Evolutionary conservation across 2,329 filamentous ascomycete species (phyloP), one percentile per base, ranked within the genome.

Genomic region (Amesomyces nigricolor): DNA sequence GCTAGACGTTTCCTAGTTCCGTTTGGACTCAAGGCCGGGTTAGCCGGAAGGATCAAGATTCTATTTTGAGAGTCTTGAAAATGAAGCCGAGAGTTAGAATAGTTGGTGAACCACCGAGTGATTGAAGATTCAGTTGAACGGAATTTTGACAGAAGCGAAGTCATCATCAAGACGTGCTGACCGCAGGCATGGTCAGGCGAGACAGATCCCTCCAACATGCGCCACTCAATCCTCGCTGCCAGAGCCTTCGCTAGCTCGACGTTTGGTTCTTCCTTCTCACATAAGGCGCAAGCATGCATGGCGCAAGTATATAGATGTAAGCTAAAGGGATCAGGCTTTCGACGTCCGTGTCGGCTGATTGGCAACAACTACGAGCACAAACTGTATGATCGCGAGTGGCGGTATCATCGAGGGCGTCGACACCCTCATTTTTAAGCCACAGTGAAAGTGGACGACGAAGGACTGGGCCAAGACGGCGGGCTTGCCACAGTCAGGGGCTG

Each of bases 401-500:
- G 22, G 22, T 26, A 26, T 26, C 22, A 26, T 61, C 37, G 61
- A 58, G 4, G 63, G 65, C 60, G 68, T 69, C 64, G 68, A 68
- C 64, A 65, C 60, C 51, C 66, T 69, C 62, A 61, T 66, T 54
- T 57, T 64, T 61, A 58, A 59, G 51, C 65, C 67, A n/a, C 64
- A 68, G 38, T 66, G 66, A 47, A 58, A 56, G 39, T 62, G 65
- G 16, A 68, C 67, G 17, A 19, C 17, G 17, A 19, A 19, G 17
- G 17, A 19, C 22, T 26, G 22, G 22, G 22, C 22, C 22, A 26
- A 26, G 22, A 26, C 6, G 22, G 22, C 22, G 22, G 22, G 19
- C 68, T 68, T 59, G 63, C 63, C 32, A 68, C 63, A 66, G 68
- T 44, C 58, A 42, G 47, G 63, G 62, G 59, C 56, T 69, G 44